phyloP scores from a whole-genome alignment of 116 monocot species.

The Cymodocea nodosa region DNA sequence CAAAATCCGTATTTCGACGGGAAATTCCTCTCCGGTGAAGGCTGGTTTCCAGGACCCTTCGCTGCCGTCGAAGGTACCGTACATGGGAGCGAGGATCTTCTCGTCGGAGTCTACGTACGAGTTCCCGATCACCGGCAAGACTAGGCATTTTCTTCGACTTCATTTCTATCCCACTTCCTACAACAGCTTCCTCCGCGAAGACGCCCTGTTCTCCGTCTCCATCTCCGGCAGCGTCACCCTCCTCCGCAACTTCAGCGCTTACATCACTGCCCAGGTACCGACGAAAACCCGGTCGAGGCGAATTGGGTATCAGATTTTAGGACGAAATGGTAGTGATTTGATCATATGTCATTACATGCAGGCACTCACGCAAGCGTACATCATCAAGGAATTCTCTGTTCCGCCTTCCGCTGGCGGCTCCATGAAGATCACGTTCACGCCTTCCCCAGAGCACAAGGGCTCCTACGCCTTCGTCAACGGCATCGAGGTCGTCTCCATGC shows the following conservation, averaged over 20 bases:
- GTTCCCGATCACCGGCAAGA: conserved; percentile 30
- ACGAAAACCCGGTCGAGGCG: neutral
- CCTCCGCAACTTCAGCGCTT: conserved; percentile 70
- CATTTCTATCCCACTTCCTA: conserved; percentile 78
- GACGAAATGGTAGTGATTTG: too few relatives aligned
- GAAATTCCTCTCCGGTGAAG: conserved; percentile 23
- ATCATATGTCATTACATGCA: too few relatives aligned
- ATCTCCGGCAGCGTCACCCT: conserved; percentile 46
- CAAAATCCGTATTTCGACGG: conserved; percentile 14
- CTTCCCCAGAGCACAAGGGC: conserved; percentile 19
- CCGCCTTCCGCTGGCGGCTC: conserved; percentile 24
- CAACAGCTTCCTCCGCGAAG: conserved; percentile 25
- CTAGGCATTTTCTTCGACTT: conserved; percentile 68
- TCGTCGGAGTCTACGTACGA: conserved; percentile 34
- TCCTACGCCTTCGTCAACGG: conserved; percentile 88
- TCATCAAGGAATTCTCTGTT: conserved; percentile 64
- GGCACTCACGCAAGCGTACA: conserved; percentile 68
- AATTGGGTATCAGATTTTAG: too few relatives aligned
- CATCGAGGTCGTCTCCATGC: conserved; percentile 74
- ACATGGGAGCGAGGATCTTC: conserved; percentile 77
- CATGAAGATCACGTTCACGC: conserved; percentile 58
- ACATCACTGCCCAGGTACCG: conserved; percentile 26
- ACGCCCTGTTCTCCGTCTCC: conserved; percentile 47
- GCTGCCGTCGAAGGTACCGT: conserved; percentile 67
- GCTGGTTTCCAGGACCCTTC: conserved; percentile 57